Base-by-base conservation (phyloP, 164 flowering plant species). In the Berberis thunbergii region DNA sequence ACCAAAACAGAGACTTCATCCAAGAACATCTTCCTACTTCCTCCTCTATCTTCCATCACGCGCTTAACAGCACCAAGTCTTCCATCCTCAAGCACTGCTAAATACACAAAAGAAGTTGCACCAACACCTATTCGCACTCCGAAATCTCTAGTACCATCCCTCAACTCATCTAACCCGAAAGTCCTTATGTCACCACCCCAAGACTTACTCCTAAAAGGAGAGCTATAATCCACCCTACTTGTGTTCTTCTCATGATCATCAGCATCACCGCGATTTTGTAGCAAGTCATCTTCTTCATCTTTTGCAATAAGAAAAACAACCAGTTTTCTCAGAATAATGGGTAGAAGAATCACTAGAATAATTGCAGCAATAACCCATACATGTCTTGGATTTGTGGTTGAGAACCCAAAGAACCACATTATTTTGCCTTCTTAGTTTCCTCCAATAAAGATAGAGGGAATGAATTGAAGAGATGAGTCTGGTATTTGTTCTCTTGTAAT, bases 1-100 rank as follows among this genome's bases (percentile, higher is more conserved):
- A 73, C 70, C 66, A 76, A 55, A 59, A 76, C 69, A 3, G 75
- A 76, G 48, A 73, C 73, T 61, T 76, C 79, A 60, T 76, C 69
- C 11, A 70, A 41, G 41, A 76, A 76, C 66, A 73, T 65, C 60
- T 76, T 76, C 63, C 58, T 66, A 66, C 70, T 70, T 6, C 77
- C 77, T 7, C 77, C 72, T 60, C 70, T 76, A 55, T 76, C 74
- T 66, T 53, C 64, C 76, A 68, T 62, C 1, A 76, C 73, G 1
- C 76, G 63, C 53, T 76, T 73, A 39, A 73, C 74, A 0, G 79
- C 76, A 2, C 72, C 79, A 12, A 70, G 63, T 49, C 65, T 54
- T 26, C 76, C 75, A 46, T 76, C 76, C 1, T 70, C 74, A 7
- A 76, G 69, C 67, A 67, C 74, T 1, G 79, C 79, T 3, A 76